Evolutionary conservation across 305 asterid species (phyloP).

Genomic region (Striga hermonthica): DNA sequence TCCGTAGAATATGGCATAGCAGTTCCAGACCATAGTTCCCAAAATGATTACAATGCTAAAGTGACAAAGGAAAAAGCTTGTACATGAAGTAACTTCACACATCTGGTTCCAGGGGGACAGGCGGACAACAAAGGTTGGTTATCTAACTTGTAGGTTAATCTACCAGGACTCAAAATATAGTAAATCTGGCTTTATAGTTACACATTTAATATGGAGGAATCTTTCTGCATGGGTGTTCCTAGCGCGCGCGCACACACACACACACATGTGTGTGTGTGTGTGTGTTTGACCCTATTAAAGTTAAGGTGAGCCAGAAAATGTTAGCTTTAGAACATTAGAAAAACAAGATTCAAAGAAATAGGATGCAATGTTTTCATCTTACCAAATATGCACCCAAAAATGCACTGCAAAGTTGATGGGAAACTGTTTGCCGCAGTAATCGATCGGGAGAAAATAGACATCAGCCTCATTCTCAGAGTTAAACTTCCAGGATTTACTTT

Average conservation of each 20-base stretch:
- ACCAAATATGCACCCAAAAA: constrained; percentile 92
- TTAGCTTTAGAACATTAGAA: constrained; percentile 20
- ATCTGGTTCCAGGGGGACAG: constrained; percentile 8
- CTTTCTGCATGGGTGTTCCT: no score
- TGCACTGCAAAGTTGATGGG: constrained; percentile 93
- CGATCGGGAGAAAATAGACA: constrained; percentile 90
- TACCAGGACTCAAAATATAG: neutral
- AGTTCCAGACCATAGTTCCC: constrained; percentile 15
- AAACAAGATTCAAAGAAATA: constrained; percentile 12
- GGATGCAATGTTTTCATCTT: constrained; percentile 32
- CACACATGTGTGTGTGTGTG: no score
- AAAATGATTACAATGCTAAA: neutral
- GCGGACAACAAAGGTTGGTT: neutral
- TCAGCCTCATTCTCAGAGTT: constrained; percentile 68
- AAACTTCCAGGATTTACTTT: constrained; percentile 65
- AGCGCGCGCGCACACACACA: no score
- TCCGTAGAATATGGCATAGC: neutral
- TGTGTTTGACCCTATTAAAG: no score
- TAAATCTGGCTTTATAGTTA: no score
- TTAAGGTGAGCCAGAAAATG: neutral
- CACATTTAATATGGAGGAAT: no score
- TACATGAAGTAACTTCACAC: constrained; percentile 17
- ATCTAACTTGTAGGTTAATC: constrained; percentile 9
- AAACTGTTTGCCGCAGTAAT: constrained; percentile 87
- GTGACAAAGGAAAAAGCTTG: constrained; percentile 24